Evolutionary conservation across 2,329 filamentous ascomycete species (phyloP).

Genomic region (Rhynchosporium graminicola): DNA sequence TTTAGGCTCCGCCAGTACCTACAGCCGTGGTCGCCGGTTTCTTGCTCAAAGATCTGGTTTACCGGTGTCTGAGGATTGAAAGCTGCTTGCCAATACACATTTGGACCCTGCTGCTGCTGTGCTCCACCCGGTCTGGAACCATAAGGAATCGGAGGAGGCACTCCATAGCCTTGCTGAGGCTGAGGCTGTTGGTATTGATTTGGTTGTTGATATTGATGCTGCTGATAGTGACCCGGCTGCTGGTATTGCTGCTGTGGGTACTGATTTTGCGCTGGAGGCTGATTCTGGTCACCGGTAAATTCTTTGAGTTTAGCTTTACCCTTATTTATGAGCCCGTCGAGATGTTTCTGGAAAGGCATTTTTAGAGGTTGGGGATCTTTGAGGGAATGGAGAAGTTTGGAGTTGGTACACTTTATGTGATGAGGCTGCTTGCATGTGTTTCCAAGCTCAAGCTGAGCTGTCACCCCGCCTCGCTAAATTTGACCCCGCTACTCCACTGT

Average conservation of each 20-base stretch:
- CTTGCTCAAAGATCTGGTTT: slow-evolving; percentile 54
- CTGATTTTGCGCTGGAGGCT: background rate
- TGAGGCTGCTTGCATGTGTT: background rate
- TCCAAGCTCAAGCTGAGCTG: background rate
- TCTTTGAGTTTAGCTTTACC: slow-evolving; percentile 33
- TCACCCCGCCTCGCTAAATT: slow-evolving; percentile 8
- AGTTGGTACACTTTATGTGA: slow-evolving; percentile 1
- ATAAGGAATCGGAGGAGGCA: slow-evolving; percentile 22
- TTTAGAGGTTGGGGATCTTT: slow-evolving; percentile 6
- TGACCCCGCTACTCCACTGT: background rate
- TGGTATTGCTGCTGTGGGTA: no score
- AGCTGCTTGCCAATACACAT: slow-evolving; percentile 54
- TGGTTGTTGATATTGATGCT: slow-evolving; percentile 12
- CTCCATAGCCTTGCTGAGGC: slow-evolving; percentile 1
- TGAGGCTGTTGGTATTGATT: slow-evolving; percentile 14
- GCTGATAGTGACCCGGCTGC: background rate
- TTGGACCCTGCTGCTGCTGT: slow-evolving; percentile 9
- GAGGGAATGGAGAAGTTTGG: slow-evolving; percentile 3
- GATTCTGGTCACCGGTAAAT: slow-evolving; percentile 25
- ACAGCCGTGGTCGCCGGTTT: slow-evolving; percentile 58
- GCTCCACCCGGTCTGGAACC: slow-evolving; percentile 13
- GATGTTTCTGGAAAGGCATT: slow-evolving; percentile 31
- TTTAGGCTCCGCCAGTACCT: no score
- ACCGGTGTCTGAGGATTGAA: slow-evolving; percentile 51
- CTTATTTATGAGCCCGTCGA: slow-evolving; percentile 30